A percentile compares a stretch with the other conserved stretches of the same genome.
These are phyloP conservation scores for Sporothrix pseudoabietina DNA, from an alignment of 2,329 filamentous ascomycete species.

Conservation along the genomic window DNA sequence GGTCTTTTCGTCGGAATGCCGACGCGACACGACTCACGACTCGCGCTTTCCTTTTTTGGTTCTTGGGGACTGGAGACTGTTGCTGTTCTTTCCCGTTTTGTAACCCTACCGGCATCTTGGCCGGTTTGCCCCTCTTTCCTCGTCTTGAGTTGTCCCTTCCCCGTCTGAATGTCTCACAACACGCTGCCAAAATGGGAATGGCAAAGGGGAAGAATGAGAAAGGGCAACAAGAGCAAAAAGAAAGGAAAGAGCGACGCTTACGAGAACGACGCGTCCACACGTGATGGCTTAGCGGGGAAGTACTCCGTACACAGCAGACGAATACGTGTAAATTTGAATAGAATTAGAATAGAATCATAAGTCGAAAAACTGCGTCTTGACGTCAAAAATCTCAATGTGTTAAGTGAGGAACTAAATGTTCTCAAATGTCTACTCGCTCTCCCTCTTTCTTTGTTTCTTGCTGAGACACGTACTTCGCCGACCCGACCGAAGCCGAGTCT, in stretches of 20 bases:
- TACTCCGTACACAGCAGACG: background rate
- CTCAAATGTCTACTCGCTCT: background rate
- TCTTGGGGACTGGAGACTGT: background rate
- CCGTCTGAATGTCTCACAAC: constrained; percentile 5
- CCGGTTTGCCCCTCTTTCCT: background rate
- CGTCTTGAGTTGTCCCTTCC: background rate
- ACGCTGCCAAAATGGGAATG: background rate
- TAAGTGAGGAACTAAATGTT: background rate
- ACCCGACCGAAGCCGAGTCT: background rate
- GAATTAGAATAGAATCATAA: background rate
- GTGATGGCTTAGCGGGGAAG: background rate
- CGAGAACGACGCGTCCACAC: background rate
- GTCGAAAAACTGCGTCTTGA: background rate
- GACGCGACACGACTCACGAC: background rate
- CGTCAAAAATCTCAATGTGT: too few species aligned
- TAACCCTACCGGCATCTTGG: background rate
- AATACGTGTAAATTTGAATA: background rate
- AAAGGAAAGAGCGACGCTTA: background rate
- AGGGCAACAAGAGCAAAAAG: background rate
- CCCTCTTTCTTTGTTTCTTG: background rate
- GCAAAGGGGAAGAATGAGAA: background rate
- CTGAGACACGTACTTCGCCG: background rate
- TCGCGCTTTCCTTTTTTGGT: background rate
- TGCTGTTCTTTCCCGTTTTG: background rate
- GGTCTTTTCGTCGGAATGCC: background rate